These are phyloP conservation scores for Eucommia ulmoides DNA, from an alignment of 257 asterid species.

Conservation along the genomic window DNA sequence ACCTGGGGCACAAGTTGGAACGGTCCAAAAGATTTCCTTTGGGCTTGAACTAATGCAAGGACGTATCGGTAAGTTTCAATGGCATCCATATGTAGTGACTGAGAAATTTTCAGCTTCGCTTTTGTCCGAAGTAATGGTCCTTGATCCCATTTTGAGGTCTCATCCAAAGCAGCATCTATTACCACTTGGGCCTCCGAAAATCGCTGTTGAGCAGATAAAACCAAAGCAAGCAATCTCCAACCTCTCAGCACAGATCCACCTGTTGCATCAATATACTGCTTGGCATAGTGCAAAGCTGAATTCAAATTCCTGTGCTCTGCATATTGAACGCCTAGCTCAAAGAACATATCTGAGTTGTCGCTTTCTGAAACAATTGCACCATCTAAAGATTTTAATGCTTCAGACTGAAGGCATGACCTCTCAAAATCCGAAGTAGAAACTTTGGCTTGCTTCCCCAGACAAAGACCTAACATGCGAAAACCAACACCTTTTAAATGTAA, in stretches of 20 bases:
- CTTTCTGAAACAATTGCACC: constrained; percentile 58
- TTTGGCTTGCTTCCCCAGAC: constrained; percentile 84
- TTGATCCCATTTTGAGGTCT: constrained; percentile 94
- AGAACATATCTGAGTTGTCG: constrained; percentile 64
- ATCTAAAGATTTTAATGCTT: constrained; percentile 81
- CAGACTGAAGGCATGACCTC: constrained; percentile 85
- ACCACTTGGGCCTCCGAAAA: constrained; percentile 84
- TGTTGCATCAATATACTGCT: constrained; percentile 74
- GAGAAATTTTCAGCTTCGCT: constrained; percentile 78
- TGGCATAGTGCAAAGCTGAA: constrained; percentile 75
- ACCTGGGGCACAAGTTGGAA: constrained; percentile 53
- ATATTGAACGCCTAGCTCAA: constrained; percentile 77
- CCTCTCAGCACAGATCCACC: constrained; percentile 82
- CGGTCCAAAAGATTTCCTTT: constrained; percentile 67
- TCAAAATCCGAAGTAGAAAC: constrained; percentile 78
- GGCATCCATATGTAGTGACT: constrained; percentile 63
- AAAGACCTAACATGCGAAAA: constrained; percentile 73
- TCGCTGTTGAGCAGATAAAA: constrained; percentile 82
- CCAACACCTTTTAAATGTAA: constrained; percentile 76
- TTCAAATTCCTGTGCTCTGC: constrained; percentile 83
- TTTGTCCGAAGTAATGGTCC: constrained; percentile 81
- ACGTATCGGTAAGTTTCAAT: constrained; percentile 78
- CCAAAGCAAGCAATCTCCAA: constrained; percentile 86
- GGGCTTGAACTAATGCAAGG: constrained; percentile 94
- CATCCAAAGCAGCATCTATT: constrained; percentile 89